Percentiles rank a stretch among this genome's conserved stretches.
These are phyloP conservation scores for Leishmania martiniquensis DNA, from an alignment of 208 protist genomes.

Conservation along the genomic window DNA sequence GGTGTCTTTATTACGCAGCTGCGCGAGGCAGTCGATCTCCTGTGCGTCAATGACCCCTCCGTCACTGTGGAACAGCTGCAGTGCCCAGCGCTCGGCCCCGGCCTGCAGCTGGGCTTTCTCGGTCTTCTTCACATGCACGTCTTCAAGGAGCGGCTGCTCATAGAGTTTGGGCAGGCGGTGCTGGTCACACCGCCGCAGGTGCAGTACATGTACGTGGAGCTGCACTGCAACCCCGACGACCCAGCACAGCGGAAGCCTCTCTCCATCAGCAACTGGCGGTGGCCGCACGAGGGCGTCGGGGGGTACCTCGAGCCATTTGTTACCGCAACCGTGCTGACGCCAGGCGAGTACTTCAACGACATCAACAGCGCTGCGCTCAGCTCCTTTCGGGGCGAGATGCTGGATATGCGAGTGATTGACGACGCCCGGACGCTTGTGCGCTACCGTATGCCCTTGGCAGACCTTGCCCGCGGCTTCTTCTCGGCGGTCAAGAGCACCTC, in stretches of 20 bases:
- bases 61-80: conserved; percentile 87
- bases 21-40: conserved; percentile 88
- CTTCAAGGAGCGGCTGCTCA: conserved; percentile 95
- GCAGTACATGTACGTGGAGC: conserved; percentile 83
- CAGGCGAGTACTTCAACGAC: conserved; percentile 83
- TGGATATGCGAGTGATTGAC: conserved; percentile 82
- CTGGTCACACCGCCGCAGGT: conserved; percentile 96
- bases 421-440: conserved; percentile 63
- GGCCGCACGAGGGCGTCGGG: conserved; percentile 82
- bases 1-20: conserved; percentile 84
- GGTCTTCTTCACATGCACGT: conserved; percentile 99
- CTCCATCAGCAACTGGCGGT: conserved; percentile 81
- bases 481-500: conserved; percentile 91
- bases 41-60: conserved; percentile 95
- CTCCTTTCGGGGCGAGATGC: conserved; percentile 69
- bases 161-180: conserved; percentile 92
- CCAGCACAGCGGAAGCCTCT: conserved; percentile 39
- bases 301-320: conserved; percentile 93
- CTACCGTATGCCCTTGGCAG: conserved; percentile 94
- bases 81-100: conserved; percentile 89
- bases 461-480: conserved; percentile 97
- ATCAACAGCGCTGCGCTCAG: conserved; percentile 84
- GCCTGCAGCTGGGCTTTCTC: conserved; percentile 97
- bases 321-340: conserved; percentile 88
- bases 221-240: conserved; percentile 36